A percentile compares a stretch with the other conserved stretches of the same genome.
Conservation (phyloP, 2,329 filamentous ascomycete species). For the Aurifilum marmelostoma region DNA sequence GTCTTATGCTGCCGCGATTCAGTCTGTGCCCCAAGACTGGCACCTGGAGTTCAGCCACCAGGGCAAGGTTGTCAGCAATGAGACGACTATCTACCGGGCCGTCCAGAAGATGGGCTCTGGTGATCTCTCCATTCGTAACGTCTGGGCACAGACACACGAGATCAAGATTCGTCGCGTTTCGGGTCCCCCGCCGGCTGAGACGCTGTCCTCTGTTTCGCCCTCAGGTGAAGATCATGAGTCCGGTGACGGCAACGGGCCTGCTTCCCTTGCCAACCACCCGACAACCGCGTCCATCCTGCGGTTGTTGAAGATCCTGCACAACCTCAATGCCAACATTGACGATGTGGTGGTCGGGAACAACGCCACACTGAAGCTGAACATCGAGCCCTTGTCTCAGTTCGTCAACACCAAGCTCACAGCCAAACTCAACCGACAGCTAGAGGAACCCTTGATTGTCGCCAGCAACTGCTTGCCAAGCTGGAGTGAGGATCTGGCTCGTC, state of each 20-base stretch:
- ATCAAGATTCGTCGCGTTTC: constrained; percentile 88
- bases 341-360: constrained; percentile 84
- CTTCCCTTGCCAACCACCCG: constrained; percentile 80
- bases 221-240: constrained; percentile 55
- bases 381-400: constrained; percentile 88
- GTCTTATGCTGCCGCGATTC: constrained; percentile 84
- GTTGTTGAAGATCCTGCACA: constrained; percentile 86
- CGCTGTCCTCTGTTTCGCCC: constrained; percentile 61
- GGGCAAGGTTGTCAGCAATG: constrained; percentile 79
- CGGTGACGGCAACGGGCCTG: constrained; percentile 67
- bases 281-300: constrained; percentile 86
- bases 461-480: constrained; percentile 95
- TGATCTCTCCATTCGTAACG: constrained; percentile 72
- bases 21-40: constrained; percentile 86
- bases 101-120: constrained; percentile 70
- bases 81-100: constrained; percentile 94
- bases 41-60: constrained; percentile 95
- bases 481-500: constrained; percentile 90
- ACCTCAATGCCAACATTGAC: constrained; percentile 89
- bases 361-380: constrained; percentile 69
- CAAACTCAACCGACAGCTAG: constrained; percentile 93
- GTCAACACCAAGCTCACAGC: constrained; percentile 98
- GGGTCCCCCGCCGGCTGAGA: constrained; percentile 78
- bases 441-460: constrained; percentile 94
- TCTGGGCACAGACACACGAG: constrained; percentile 89